A percentile compares a stretch with the other conserved stretches of the same genome.
phyloP scores from a whole-genome alignment of 2,329 filamentous ascomycete species.

The Didymella keratinophila region DNA sequence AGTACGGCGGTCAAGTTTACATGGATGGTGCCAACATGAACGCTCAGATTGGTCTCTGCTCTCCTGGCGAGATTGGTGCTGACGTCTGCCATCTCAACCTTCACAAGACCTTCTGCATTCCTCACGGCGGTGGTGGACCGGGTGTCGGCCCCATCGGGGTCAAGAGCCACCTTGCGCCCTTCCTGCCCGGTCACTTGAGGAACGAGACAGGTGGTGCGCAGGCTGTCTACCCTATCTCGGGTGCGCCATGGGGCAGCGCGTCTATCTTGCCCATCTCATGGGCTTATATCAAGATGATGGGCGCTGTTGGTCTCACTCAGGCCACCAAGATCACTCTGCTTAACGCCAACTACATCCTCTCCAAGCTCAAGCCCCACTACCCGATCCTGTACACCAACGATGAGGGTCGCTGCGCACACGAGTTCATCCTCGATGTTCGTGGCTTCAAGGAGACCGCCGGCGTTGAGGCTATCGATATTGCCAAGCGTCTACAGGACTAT shows the following conservation, averaged over 20 bases:
- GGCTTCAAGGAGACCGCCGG: slow-evolving; percentile 83
- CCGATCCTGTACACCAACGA: slow-evolving; percentile 92
- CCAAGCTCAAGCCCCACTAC: slow-evolving; percentile 85
- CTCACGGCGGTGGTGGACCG: slow-evolving; percentile 91
- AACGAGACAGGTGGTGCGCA: slow-evolving; percentile 64
- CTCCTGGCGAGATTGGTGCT: slow-evolving; percentile 91
- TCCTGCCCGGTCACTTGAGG: slow-evolving; percentile 76
- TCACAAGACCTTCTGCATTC: slow-evolving; percentile 99
- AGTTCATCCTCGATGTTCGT: slow-evolving; percentile 93
- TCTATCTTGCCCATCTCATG: slow-evolving; percentile 94
- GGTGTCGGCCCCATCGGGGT: slow-evolving; percentile 95
- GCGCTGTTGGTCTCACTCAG: slow-evolving; percentile 78
- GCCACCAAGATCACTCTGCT: slow-evolving; percentile 93
- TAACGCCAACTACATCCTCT: slow-evolving; percentile 96
- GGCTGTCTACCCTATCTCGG: slow-evolving; percentile 76
- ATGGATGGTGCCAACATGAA: slow-evolving; percentile 99
- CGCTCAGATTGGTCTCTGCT: slow-evolving; percentile 94
- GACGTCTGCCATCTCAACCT: slow-evolving; percentile 97
- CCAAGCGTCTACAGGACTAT: slow-evolving; percentile 95
- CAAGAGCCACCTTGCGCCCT: slow-evolving; percentile 77
- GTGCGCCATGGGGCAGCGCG: slow-evolving; percentile 85
- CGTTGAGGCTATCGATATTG: slow-evolving; percentile 91
- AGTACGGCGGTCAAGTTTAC: slow-evolving; percentile 91
- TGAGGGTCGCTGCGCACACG: slow-evolving; percentile 88
- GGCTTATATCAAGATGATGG: slow-evolving; percentile 97